phyloP scores from a whole-genome alignment of 129 eudicot species.

The Flaveria ramosissima region DNA sequence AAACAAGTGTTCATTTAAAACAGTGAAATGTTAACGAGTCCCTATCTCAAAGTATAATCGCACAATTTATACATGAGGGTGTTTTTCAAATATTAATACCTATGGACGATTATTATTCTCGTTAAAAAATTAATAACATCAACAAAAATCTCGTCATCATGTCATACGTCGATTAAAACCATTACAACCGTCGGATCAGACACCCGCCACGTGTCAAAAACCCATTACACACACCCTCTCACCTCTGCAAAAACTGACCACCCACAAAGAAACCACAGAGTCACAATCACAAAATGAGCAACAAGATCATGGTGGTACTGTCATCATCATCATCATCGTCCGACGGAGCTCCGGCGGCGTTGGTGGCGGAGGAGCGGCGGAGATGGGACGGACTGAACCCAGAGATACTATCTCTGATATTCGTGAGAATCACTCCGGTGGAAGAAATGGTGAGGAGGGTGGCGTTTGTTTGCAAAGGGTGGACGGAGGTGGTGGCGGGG shows the following conservation, averaged over 20 bases:
- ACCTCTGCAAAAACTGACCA: too few species aligned
- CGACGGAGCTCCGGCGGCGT: background rate
- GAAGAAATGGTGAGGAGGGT: conserved; percentile 38
- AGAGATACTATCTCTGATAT: conserved; percentile 35
- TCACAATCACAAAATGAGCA: conserved; percentile 13
- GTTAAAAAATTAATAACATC: too few species aligned
- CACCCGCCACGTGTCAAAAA: conserved; percentile 6
- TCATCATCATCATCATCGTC: background rate
- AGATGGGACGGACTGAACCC: conserved; percentile 31
- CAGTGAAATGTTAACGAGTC: too few species aligned
- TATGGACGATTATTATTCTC: too few species aligned
- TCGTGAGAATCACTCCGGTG: conserved; percentile 21
- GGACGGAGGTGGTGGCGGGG: conserved; percentile 40
- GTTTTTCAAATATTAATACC: too few species aligned
- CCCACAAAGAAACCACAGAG: too few species aligned
- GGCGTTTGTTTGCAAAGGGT: conserved; percentile 40
- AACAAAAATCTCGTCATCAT: too few species aligned
- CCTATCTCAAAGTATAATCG: too few species aligned
- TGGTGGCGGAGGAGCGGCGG: background rate
- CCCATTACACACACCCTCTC: background rate
- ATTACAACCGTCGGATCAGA: conserved; percentile 21
- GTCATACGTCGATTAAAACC: background rate
- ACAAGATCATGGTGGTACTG: background rate
- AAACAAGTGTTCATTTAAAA: too few species aligned
- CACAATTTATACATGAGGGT: too few species aligned